These are phyloP conservation scores for Candida insectorum DNA, from an alignment of 805 yeast genomes.

Conservation along the genomic window DNA sequence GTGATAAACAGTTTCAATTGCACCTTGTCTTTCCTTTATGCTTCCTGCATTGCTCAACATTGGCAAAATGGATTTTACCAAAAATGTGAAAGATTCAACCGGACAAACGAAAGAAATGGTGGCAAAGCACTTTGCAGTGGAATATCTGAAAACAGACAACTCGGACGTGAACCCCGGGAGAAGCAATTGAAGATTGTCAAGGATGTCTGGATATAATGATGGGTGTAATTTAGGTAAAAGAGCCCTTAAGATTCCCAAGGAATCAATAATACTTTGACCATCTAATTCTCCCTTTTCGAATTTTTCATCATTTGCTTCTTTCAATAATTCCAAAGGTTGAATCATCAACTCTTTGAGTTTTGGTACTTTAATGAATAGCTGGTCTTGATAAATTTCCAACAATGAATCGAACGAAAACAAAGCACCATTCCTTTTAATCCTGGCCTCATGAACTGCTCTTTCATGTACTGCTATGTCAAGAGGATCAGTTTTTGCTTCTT, in stretches of 20 bases:
- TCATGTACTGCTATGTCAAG: constrained; percentile 60
- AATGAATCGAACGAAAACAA: constrained; percentile 62
- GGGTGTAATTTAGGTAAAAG: constrained; percentile 59
- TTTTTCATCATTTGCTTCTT: constrained; percentile 21
- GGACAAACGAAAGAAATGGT: constrained; percentile 70
- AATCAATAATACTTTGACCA: constrained; percentile 84
- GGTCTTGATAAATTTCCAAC: constrained; percentile 48
- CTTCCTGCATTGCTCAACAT: constrained; percentile 73
- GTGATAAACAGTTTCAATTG: constrained; percentile 87
- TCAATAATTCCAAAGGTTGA: constrained; percentile 52
- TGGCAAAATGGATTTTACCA: constrained; percentile 78
- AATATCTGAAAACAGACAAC: constrained; percentile 82
- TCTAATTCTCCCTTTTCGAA: constrained; percentile 38
- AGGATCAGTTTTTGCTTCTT: constrained; percentile 63
- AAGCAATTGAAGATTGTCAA: constrained; percentile 36
- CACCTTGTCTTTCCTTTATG: constrained; percentile 80
- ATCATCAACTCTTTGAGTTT: constrained; percentile 64
- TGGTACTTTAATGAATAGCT: constrained; percentile 59
- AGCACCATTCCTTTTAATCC: constrained; percentile 83
- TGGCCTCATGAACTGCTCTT: constrained; percentile 67
- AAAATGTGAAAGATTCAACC: constrained; percentile 66
- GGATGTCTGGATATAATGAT: constrained; percentile 47
- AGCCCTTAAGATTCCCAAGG: constrained; percentile 77
- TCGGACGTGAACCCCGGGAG: constrained; percentile 61
- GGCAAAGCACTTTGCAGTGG: constrained; percentile 87